These are phyloP conservation scores for Butyriboletus appendiculatus DNA, from an alignment of 1,284 basidiomycete species.

Conservation along the genomic window DNA sequence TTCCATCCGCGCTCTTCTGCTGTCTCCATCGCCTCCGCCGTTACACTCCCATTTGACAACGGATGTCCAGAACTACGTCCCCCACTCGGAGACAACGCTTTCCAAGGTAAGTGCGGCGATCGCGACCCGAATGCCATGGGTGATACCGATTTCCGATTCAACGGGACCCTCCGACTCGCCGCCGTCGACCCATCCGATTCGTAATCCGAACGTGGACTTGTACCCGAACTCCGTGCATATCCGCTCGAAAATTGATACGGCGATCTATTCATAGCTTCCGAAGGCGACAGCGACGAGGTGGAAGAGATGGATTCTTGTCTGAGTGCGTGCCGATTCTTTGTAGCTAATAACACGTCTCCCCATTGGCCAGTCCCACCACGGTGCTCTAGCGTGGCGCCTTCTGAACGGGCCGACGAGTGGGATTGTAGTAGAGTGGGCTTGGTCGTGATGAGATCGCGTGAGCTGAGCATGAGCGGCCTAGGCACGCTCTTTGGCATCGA, in stretches of 20 bases:
- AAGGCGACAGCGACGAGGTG: constrained; percentile 58
- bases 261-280: constrained; percentile 40
- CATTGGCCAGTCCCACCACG: constrained; percentile 39
- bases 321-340: constrained; percentile 37
- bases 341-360: constrained; percentile 47
- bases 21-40: constrained; percentile 15
- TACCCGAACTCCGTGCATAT: constrained; percentile 23
- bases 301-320: constrained; percentile 62
- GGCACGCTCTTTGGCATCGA: constrained; percentile 46
- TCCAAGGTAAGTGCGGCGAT: constrained; percentile 26
- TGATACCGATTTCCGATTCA: constrained; percentile 68
- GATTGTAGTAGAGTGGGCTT: constrained; percentile 10
- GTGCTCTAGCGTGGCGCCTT: constrained; percentile 38
- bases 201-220: constrained; percentile 42
- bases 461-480: constrained; percentile 56
- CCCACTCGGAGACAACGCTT: constrained; percentile 5
- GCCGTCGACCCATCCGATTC: constrained; percentile 50
- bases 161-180: constrained; percentile 54
- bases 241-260: constrained; percentile 2
- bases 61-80: constrained; percentile 8
- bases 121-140: constrained; percentile 66
- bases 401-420: constrained; percentile 37
- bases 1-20: constrained; percentile 36
- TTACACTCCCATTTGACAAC: constrained; percentile 15
- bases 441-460: constrained; percentile 45